phyloP scores from a whole-genome alignment of 2,329 filamentous ascomycete species.

The Colletotrichum sp. region DNA sequence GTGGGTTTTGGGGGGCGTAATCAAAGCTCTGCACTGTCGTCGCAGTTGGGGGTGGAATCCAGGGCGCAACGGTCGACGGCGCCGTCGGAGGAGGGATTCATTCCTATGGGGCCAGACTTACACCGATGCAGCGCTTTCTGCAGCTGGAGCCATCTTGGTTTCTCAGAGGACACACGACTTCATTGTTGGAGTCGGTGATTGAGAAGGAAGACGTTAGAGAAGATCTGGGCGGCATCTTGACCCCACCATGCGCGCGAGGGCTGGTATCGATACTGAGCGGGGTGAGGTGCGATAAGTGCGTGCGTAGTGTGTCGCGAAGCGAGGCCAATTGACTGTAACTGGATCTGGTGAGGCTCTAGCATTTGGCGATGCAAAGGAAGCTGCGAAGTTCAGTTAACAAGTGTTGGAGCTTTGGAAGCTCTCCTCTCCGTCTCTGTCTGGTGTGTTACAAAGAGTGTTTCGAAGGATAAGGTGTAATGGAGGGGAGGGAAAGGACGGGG shows the following conservation, averaged over 20 bases:
- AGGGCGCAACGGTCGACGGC: not conserved
- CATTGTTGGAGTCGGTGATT: constrained; percentile 89
- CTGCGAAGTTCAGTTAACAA: constrained; percentile 8
- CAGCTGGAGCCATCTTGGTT: constrained; percentile 98
- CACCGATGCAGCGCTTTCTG: constrained; percentile 96
- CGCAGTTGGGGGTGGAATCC: not conserved
- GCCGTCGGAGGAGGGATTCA: not conserved
- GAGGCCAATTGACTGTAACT: constrained; percentile 37
- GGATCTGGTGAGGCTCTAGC: constrained; percentile 20
- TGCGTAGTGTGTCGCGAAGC: constrained; percentile 15
- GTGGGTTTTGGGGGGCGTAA: not conserved
- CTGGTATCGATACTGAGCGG: constrained; percentile 40
- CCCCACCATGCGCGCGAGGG: constrained; percentile 56
- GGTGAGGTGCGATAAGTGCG: constrained; percentile 32
- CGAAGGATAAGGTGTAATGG: constrained; percentile 23
- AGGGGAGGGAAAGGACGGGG: constrained; percentile 23
- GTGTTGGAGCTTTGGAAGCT: constrained; percentile 20
- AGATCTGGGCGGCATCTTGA: constrained; percentile 87
- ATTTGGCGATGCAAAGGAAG: constrained; percentile 7
- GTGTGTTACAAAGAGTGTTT: constrained; percentile 33
- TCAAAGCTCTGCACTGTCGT: constrained; percentile 6
- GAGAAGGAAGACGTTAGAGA: constrained; percentile 90
- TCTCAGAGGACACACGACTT: constrained; percentile 93
- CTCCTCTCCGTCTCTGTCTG: constrained; percentile 6
- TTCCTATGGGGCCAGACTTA: constrained; percentile 62